Conservation (phyloP, 2,329 filamentous ascomycete species). For the Xylariaceae sp. region DNA sequence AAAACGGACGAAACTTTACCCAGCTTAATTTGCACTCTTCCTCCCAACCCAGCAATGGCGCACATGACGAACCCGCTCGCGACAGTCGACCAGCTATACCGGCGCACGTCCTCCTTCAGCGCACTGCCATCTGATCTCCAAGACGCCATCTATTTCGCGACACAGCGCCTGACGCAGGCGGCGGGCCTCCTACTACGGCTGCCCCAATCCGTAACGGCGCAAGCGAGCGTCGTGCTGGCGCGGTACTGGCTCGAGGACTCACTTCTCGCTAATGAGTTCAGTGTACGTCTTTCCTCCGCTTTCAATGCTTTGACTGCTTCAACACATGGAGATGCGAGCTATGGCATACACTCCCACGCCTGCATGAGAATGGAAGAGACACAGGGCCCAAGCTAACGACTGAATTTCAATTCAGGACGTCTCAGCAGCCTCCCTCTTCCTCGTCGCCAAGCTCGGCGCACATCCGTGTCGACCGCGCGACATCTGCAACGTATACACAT, state of each 20-base stretch:
- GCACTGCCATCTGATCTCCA: conserved; percentile 72
- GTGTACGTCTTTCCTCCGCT: conserved; percentile 44
- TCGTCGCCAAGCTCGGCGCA: conserved; percentile 82
- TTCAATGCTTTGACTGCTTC: no score
- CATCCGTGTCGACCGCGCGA: conserved; percentile 79
- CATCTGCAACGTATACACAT: conserved; percentile 83
- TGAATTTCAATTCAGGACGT: conserved; percentile 65
- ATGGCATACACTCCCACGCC: no score
- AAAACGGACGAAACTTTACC: no score
- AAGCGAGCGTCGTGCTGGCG: conserved; percentile 81
- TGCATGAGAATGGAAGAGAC: conserved; percentile 1
- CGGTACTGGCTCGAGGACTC: conserved; percentile 76
- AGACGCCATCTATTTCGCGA: conserved; percentile 73
- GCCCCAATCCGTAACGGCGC: conserved; percentile 84
- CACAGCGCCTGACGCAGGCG: conserved; percentile 76
- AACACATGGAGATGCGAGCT: no score
- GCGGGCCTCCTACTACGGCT: conserved; percentile 82
- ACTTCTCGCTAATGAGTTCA: conserved; percentile 65
- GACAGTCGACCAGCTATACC: conserved; percentile 71
- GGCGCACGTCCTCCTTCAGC: conserved; percentile 58
- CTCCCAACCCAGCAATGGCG: no score
- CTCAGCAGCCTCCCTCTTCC: conserved; percentile 81
- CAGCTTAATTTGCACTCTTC: no score
- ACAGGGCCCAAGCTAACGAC: conserved; percentile 7
- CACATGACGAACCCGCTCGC: conserved; percentile 75